These are phyloP conservation scores for Penicillium sp. DNA, from an alignment of 2,329 filamentous ascomycete genomes.

Conservation along the genomic window DNA sequence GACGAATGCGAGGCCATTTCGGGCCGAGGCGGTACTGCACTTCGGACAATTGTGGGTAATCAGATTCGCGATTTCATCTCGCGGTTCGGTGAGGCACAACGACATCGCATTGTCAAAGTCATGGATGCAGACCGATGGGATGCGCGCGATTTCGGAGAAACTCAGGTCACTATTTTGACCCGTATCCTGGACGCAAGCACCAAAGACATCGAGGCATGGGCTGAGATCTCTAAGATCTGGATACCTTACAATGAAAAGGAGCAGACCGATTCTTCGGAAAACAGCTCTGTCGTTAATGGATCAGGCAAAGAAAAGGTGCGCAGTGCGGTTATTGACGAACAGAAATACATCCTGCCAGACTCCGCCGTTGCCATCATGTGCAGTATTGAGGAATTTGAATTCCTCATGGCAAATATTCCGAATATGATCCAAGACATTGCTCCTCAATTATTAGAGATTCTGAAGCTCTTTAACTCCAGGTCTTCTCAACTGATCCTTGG, in stretches of 20 bases:
- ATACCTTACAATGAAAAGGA: slow-evolving; percentile 32
- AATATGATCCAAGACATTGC: slow-evolving; percentile 86
- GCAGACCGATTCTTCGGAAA: slow-evolving; percentile 31
- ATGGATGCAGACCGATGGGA: slow-evolving; percentile 67
- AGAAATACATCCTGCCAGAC: slow-evolving; percentile 80
- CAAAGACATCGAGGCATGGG: slow-evolving; percentile 58
- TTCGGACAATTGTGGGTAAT: slow-evolving; percentile 62
- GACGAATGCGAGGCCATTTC: slow-evolving; percentile 68
- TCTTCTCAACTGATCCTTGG: slow-evolving; percentile 96
- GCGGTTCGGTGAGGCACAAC: slow-evolving; percentile 57
- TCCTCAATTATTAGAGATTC: slow-evolving; percentile 74
- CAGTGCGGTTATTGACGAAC: slow-evolving; percentile 76
- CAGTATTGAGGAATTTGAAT: slow-evolving; percentile 79
- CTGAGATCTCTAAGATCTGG: slow-evolving; percentile 54
- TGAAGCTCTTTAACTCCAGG: slow-evolving; percentile 92
- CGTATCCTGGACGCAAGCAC: slow-evolving; percentile 61
- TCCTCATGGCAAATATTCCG: slow-evolving; percentile 79
- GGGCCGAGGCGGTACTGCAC: slow-evolving; percentile 58
- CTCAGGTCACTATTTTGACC: slow-evolving; percentile 52
- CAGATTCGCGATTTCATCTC: slow-evolving; percentile 65
- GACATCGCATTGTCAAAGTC: slow-evolving; percentile 56
- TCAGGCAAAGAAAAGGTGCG: slow-evolving; percentile 63
- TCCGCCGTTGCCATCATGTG: slow-evolving; percentile 79
- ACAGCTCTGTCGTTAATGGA: slow-evolving; percentile 39
- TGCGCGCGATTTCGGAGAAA: slow-evolving; percentile 60